Evolutionary conservation across 1,139 yeast species (phyloP), one percentile per base, ranked within the genome.

Genomic region (Lodderomyces beijingensis): DNA sequence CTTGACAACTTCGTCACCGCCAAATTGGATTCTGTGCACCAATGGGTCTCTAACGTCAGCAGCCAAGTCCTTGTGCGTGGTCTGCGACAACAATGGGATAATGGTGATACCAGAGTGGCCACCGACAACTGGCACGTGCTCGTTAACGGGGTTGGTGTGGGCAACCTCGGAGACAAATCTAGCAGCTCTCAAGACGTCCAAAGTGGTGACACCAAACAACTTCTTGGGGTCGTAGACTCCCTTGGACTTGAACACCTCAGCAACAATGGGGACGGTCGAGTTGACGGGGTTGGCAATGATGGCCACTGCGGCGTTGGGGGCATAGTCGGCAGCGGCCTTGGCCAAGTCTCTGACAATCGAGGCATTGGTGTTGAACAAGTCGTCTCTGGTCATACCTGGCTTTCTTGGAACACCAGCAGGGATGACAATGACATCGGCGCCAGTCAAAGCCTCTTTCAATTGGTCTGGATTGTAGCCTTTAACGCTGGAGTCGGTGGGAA

Each of bases 371-470:
- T 79, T 79, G 75, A 89, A 87, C 57, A 89, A 74, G 57, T 89
- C 96, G 59, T 89, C 96, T 63, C 97, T 80, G 45, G 96, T 85
- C 97, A 89, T 89, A 48, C 96, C 96, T 37, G 96, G 96, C 70
- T 89, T 89, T 70, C 97, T 79, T 59, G 96, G 96, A 39, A 89
- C 86, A 57, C 97, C 96, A 32, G 96, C 96, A 43, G 96, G 96
- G 57, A 89, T 84, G 40, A 89, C 77, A 43, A 89, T 84, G 42
- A 88, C 72, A 51, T 83, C 84, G 17, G 94, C 70, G 32, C 78
- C 83, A 33, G 71, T 61, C 46, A 89, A 70, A 17, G 95, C 93
- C 35, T 62, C 67, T 44, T 70, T 67, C 41, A 77, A 71, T 42
- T 54, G 51, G 34, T 74, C 79, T 40, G 93, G 89, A 46, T 81